Percentiles rank a stretch among this genome's conserved stretches.
phyloP scores from a whole-genome alignment of 2,329 filamentous ascomycete species.

The Ophiostoma triangulosporum region DNA sequence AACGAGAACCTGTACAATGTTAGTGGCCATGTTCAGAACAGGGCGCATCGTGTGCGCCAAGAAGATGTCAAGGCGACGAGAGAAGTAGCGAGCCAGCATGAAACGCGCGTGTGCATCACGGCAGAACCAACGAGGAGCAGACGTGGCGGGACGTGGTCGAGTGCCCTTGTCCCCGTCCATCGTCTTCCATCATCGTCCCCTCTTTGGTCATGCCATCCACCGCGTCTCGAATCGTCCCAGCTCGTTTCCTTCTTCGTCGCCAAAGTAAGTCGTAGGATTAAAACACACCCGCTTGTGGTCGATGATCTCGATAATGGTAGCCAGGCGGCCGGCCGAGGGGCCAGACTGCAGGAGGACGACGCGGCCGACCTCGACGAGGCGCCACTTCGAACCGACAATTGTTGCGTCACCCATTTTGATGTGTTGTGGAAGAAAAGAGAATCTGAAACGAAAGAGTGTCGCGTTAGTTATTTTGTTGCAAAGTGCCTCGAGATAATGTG shows the following conservation, averaged over 20 bases:
- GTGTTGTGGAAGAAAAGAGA: slow-evolving; percentile 15
- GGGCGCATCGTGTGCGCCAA: not conserved
- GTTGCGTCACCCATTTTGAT: slow-evolving; percentile 71
- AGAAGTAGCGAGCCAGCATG: not conserved
- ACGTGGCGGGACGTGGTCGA: not conserved
- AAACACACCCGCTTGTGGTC: slow-evolving; percentile 98
- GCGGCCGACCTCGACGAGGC: slow-evolving; percentile 96
- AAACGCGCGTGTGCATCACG: no score
- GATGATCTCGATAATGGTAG: slow-evolving; percentile 96
- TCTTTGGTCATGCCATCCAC: not conserved
- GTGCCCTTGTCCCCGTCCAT: not conserved
- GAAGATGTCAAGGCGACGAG: not conserved
- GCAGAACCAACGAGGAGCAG: no score
- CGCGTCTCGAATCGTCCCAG: not conserved
- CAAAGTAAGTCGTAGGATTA: not conserved
- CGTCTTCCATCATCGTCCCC: not conserved
- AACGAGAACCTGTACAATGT: slow-evolving; percentile 62
- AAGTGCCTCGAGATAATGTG: not conserved
- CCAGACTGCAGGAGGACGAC: slow-evolving; percentile 82
- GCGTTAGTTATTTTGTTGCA: slow-evolving; percentile 4
- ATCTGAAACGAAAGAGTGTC: slow-evolving; percentile 2
- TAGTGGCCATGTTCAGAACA: not conserved
- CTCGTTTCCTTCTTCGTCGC: not conserved
- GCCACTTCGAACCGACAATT: slow-evolving; percentile 75
- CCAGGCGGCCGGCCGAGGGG: slow-evolving; percentile 72